Evolutionary conservation across 2,329 filamentous ascomycete genomes (phyloP), one percentile per base, ranked within the genome.

Genomic region (Leptographium galeiforme): DNA sequence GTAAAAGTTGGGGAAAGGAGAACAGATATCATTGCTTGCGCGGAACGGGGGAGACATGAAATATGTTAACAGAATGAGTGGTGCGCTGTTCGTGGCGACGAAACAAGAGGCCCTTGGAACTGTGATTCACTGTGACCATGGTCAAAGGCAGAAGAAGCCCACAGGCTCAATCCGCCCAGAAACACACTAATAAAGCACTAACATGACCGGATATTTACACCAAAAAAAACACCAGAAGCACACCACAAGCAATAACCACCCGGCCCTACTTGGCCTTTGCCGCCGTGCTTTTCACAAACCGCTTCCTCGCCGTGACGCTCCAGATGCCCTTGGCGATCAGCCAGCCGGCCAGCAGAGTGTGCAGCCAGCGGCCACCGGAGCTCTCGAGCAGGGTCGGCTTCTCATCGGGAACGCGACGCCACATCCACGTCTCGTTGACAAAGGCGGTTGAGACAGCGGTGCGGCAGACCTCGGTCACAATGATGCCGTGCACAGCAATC

Each of bases 401-500:
- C 48, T 67, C 66, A 18, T 58, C 55, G 16, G 51, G 36, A 12
- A 53, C 57, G 25, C 52, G 51, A 45, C 67, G 61, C 67, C 67
- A 69, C 63, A 67, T 64, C 67, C 67, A 68, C n/a, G 67, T 68
- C 61, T 69, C 67, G 54, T 68, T 68, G 47, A 67, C 59, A 49
- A 69, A 65, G 8, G 64, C 58, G 32, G 64, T 56, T 13, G 49
- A 43, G 1, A 52, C 52, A 5, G 52, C 52, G 5, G 54, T 51
- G 43, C 48, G 52, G 45, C 59, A 57, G 1, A 65, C 52, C 25
- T 58, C 62, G 1, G 59, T 53, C 12, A 66, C 58, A 7, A 66
- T 55, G 8, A 67, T 25, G 1, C 60, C 63, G 18, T 58, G 55
- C 8, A 61, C 59, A 1, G 51, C 47, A n/a, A 61, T 58, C 8